Evolutionary conservation across 2,329 filamentous ascomycete species (phyloP), one percentile per base, ranked within the genome.

Genomic region (Fusarium decemcellulare): DNA sequence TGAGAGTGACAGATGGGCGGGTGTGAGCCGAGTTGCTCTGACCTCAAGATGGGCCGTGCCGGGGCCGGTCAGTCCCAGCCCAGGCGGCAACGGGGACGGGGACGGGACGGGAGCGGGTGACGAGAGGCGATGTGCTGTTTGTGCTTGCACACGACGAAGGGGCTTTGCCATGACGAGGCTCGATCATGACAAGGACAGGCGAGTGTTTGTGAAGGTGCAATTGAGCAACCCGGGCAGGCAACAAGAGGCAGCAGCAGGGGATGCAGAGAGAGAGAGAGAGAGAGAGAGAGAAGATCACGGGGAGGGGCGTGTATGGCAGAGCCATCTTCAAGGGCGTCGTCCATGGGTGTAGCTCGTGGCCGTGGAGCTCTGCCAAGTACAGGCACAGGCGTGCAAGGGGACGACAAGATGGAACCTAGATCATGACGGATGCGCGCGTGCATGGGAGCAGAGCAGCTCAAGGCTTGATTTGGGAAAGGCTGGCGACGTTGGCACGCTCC

Each of bases 391-490:
- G 61, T 69, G 67, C 64, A 73, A 73, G 71, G 71, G 68, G 48
- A 72, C 52, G 43, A 58, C 23, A 59, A 59, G 59, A 67, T 62
- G 48, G 68, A 50, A 53, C 51, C 64, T 36, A 72, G 53, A 67
- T 64, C 51, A 60, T 53, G 39, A 54, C 56, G 59, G 67, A 50
- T 53, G 60, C 57, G 64, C 40, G 43, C 65, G 68, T 61, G 59
- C 71, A 63, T 70, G 65, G 16, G 36, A 58, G 61, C 60, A 44
- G 52, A 50, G 54, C 65, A 64, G 43, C 52, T 52, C 59, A 43
- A 55, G 42, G 50, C 63, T 70, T 62, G 65, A 71, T 70, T 72
- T 72, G 67, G 71, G 70, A 73, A 74, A 72, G 72, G 67, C 59
- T 72, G 58, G 69, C 55, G 53, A 40, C 30, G 59, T 32, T 72